These are phyloP conservation scores for Verticillium dahliae DNA, from an alignment of 2,329 filamentous ascomycete genomes.

Conservation along the genomic window DNA sequence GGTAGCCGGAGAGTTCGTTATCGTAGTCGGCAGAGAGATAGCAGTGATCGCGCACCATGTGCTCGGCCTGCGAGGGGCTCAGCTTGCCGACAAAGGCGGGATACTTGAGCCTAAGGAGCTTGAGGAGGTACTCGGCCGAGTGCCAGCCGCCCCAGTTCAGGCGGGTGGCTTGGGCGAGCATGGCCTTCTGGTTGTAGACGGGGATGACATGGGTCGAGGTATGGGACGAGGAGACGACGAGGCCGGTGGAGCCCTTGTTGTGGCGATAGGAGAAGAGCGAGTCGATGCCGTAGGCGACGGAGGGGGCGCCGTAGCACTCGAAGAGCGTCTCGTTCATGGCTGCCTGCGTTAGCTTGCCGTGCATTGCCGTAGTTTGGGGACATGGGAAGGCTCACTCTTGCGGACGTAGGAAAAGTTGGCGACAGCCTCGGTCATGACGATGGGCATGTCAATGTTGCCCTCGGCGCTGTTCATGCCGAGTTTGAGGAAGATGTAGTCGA, in stretches of 20 bases:
- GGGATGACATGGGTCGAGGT: constrained; percentile 94
- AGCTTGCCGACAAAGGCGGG: constrained; percentile 82
- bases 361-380: neutral
- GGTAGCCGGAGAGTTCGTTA: constrained; percentile 63
- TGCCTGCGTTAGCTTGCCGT: constrained; percentile 25
- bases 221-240: constrained; percentile 88
- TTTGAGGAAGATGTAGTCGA: constrained; percentile 94
- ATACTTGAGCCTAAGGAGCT: constrained; percentile 87
- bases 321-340: constrained; percentile 97
- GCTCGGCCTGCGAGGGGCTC: constrained; percentile 78
- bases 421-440: constrained; percentile 93
- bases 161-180: constrained; percentile 78
- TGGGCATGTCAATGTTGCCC: constrained; percentile 72
- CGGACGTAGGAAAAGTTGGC: constrained; percentile 85
- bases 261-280: constrained; percentile 93
- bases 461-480: constrained; percentile 73
- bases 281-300: constrained; percentile 89
- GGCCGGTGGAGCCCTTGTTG: constrained; percentile 79
- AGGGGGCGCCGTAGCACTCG: constrained; percentile 88
- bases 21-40: constrained; percentile 85
- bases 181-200: constrained; percentile 77
- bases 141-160: constrained; percentile 95
- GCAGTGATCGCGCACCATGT: constrained; percentile 81
- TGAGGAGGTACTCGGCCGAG: constrained; percentile 82
- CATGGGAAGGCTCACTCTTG: constrained; percentile 53